Conservation (phyloP, 306 rosid genomes). For the Cicer pinnatifidum region DNA sequence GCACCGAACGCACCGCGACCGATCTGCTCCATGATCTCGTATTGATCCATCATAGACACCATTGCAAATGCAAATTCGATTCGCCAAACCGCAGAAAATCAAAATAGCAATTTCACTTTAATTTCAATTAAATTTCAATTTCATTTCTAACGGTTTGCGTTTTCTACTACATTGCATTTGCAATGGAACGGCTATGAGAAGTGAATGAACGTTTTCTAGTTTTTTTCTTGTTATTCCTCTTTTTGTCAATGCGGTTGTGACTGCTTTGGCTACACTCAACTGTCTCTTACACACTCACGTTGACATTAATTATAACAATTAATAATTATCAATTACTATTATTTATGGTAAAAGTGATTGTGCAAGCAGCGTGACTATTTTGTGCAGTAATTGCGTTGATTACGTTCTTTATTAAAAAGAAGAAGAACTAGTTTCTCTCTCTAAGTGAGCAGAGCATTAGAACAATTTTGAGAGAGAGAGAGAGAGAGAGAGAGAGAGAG, state of each 20-base stretch:
- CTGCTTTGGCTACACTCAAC: constrained; percentile 33
- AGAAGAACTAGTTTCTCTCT: constrained; percentile 4
- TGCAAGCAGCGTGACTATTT: neutral
- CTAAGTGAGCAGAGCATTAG: neutral
- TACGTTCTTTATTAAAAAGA: neutral
- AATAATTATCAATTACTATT: neutral
- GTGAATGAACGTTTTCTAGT: neutral
- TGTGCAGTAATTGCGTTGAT: constrained; percentile 32
- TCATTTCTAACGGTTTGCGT: neutral
- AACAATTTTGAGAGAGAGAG: neutral
- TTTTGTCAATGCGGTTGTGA: constrained; percentile 25
- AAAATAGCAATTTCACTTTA: neutral
- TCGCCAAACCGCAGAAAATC: constrained; percentile 1
- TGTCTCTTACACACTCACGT: neutral
- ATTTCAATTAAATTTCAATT: neutral
- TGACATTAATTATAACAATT: neutral
- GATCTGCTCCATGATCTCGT: constrained; percentile 99
- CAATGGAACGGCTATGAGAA: constrained; percentile 10
- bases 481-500: constrained; percentile 27
- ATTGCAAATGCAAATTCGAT: constrained; percentile 45
- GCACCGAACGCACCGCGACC: constrained; percentile 98
- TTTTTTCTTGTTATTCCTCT: neutral
- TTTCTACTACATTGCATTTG: constrained; percentile 34
- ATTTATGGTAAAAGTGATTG: neutral
- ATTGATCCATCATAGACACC: constrained; percentile 94